Evolutionary conservation across 805 yeast genomes (phyloP).

Genomic region (Yamadazyma paraphyllophila): DNA sequence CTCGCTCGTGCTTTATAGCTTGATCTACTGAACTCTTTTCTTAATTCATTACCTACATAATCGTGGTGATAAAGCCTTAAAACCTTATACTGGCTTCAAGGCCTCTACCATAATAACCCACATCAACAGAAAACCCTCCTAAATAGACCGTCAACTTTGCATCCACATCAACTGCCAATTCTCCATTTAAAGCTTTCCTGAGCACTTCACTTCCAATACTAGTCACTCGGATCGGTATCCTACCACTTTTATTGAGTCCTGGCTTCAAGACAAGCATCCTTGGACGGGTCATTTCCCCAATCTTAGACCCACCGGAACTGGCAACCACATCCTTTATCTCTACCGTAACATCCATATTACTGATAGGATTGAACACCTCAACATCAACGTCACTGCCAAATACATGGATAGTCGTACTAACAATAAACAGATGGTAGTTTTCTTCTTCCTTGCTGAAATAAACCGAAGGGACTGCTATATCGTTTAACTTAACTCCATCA

Average conservation of each 20-base stretch:
- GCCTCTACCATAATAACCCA: constrained; percentile 47
- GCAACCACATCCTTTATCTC: constrained; percentile 48
- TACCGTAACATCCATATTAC: constrained; percentile 44
- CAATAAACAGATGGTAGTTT: constrained; percentile 36
- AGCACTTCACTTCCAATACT: constrained; percentile 50
- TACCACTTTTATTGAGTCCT: constrained; percentile 49
- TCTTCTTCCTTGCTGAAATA: neutral
- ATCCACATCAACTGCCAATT: constrained; percentile 44
- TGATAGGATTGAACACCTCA: constrained; percentile 52
- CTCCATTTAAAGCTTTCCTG: constrained; percentile 50
- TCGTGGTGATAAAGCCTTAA: neutral
- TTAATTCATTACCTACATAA: neutral
- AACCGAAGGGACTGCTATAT: neutral
- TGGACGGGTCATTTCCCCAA: constrained; percentile 46
- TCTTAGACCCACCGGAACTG: constrained; percentile 40
- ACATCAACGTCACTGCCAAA: constrained; percentile 55
- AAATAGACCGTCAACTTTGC: constrained; percentile 43
- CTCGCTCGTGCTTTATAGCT: too few relatives aligned
- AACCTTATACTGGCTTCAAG: constrained; percentile 39
- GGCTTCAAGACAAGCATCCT: constrained; percentile 48
- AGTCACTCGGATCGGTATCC: constrained; percentile 48
- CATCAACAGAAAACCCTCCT: constrained; percentile 38
- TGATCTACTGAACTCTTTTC: too few relatives aligned
- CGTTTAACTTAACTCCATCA: neutral
- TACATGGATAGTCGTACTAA: constrained; percentile 52